Conservation (phyloP, 768 basidiomycete genomes). For the Boletus tomentosulus region DNA sequence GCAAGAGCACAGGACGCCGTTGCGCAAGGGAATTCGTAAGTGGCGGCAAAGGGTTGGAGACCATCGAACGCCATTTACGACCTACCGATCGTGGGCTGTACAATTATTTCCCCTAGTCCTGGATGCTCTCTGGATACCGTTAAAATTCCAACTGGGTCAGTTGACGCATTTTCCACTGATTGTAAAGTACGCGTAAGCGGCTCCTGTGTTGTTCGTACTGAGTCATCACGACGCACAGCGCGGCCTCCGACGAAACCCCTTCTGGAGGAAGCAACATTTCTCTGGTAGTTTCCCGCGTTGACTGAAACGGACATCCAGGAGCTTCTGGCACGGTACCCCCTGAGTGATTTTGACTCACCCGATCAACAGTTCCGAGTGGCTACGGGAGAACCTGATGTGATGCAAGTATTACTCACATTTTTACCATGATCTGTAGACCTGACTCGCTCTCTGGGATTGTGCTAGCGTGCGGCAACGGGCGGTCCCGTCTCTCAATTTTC, state of each 20-base stretch:
- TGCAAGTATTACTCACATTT: slow-evolving; percentile 35
- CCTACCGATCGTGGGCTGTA: slow-evolving; percentile 38
- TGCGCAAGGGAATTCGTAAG: slow-evolving; percentile 36
- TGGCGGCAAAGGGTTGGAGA: neutral
- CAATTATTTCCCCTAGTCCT: slow-evolving; percentile 49
- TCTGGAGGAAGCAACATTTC: slow-evolving; percentile 36
- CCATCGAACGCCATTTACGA: neutral
- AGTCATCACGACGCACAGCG: slow-evolving; percentile 26
- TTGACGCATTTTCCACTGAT: slow-evolving; percentile 53
- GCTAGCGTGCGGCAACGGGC: slow-evolving; percentile 45
- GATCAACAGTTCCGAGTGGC: slow-evolving; percentile 41
- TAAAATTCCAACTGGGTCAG: slow-evolving; percentile 40
- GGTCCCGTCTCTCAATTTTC: slow-evolving; percentile 32
- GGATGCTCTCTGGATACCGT: slow-evolving; percentile 48
- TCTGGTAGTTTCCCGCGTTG: slow-evolving; percentile 43
- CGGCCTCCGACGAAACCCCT: slow-evolving; percentile 59
- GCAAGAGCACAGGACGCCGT: slow-evolving; percentile 53
- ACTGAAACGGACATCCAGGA: slow-evolving; percentile 36
- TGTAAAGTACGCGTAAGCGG: slow-evolving; percentile 43
- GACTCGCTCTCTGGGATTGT: neutral
- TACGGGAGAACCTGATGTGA: slow-evolving; percentile 47
- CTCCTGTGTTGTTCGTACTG: neutral
- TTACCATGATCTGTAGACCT: neutral
- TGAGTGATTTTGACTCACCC: slow-evolving; percentile 39
- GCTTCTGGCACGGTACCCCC: slow-evolving; percentile 40